phyloP scores from a whole-genome alignment of 352 stramenopile genomes.

The Blastocystis sp. region DNA sequence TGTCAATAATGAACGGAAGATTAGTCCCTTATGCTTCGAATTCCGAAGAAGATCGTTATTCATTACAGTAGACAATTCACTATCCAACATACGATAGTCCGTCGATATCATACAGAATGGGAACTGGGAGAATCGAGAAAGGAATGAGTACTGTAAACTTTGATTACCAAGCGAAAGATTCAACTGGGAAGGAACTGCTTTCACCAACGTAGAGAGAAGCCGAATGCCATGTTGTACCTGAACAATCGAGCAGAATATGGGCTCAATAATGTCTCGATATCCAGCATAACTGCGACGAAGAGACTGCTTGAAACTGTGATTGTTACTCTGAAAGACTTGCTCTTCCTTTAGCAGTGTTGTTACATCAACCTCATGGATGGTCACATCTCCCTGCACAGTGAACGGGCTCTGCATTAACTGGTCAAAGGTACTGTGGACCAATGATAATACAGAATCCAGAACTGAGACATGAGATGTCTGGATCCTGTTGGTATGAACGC shows the following conservation, averaged over 20 bases:
- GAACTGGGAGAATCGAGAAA: slow-evolving; percentile 17
- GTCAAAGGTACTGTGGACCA: background rate
- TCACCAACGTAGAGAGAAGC: slow-evolving; percentile 67
- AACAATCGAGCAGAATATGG: slow-evolving; percentile 73
- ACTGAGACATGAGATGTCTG: background rate
- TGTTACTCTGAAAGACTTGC: slow-evolving; percentile 80
- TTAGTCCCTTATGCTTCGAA: background rate
- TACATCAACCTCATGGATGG: background rate
- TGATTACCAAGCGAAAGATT: slow-evolving; percentile 25
- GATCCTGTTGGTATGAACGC: background rate
- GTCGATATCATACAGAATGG: background rate
- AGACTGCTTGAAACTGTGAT: slow-evolving; percentile 68
- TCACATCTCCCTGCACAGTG: background rate
- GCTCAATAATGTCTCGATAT: slow-evolving; percentile 78
- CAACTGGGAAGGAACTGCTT: background rate
- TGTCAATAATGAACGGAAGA: slow-evolving; percentile 22
- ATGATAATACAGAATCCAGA: background rate
- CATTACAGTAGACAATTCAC: background rate
- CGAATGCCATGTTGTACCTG: slow-evolving; percentile 78
- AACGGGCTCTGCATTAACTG: background rate
- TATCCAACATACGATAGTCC: background rate
- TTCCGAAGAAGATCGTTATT: background rate
- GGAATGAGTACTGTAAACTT: background rate
- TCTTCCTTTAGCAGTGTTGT: slow-evolving; percentile 71
- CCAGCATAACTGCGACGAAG: slow-evolving; percentile 72